Base-by-base conservation (phyloP, 768 basidiomycete species). In the Boletus pseudo-olivaceus region DNA sequence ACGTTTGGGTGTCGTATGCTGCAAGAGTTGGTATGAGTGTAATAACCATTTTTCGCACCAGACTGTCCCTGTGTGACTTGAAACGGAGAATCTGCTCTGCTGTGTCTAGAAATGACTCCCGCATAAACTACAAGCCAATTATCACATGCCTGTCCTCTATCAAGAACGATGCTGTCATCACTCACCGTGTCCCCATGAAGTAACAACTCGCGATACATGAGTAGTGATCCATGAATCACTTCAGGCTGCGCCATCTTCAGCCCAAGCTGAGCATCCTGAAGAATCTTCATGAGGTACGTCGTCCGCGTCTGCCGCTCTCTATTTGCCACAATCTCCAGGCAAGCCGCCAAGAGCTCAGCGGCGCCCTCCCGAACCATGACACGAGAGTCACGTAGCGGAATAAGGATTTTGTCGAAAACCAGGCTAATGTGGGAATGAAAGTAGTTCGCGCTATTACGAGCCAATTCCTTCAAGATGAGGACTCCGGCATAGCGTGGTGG, bases 11-110 rank as follows among this genome's bases (percentile, higher is more conserved):
- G 66, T 98, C 93, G 69, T 98, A 99, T 3, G 88, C 86, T 23
- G 95, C 96, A 57, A 98, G 82, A 5, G 91, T 90, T 1, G 97
- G 96, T 42, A 99, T 94, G 66, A 99, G 84, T 8, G 90, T 89
- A 65, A 98, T 94, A 55, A 98, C 95, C 76, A 93, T 93, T 71
- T 91, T 90, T 41, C 93, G 85, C 55, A 99, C 88, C 37, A 93
- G 82, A 19, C 82, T 75, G 62, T 99, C 97, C 58, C 92, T 82
- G 67, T 93, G 89, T 9, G 87, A 82, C 69, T 87, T 88, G 77
- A 95, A 97, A 35, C 84, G 82, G 29, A 98, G 77, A 44, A 98
- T 91, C 59, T 90, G 85, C 50, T 98, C 95, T 55, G 92, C 92
- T 7, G 91, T 88, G 59, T 90, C 87, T 42, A 88, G 69, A 67